Percentiles rank a stretch among this genome's conserved stretches.
These are phyloP conservation scores for Phycomyces blakesleeanus DNA, from an alignment of 192 early-diverging fungal species.

Conservation along the genomic window DNA sequence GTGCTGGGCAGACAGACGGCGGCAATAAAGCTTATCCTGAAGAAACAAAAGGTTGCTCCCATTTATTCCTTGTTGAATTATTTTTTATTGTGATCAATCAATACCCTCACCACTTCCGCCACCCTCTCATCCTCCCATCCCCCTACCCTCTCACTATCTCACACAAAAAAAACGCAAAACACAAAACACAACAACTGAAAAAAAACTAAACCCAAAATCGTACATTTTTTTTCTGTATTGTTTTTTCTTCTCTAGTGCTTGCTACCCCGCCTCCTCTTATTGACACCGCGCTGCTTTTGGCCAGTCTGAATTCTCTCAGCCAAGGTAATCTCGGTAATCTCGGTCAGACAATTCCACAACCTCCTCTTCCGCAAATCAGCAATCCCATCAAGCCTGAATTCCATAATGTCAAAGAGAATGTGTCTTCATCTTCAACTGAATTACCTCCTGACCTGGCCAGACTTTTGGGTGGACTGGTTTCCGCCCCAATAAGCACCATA, in stretches of 20 bases:
- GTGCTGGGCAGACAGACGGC: background rate
- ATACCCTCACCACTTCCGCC: too few relatives aligned
- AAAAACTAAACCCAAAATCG: background rate
- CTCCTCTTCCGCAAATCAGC: background rate
- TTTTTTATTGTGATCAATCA: background rate
- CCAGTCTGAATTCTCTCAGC: constrained; percentile 9
- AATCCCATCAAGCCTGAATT: background rate
- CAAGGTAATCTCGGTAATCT: constrained; percentile 16
- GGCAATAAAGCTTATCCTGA: constrained; percentile 3
- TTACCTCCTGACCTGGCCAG: constrained; percentile 17
- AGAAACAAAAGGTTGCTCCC: constrained; percentile 17
- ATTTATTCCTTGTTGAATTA: background rate
- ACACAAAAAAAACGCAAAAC: too few relatives aligned
- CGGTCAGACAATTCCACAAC: background rate
- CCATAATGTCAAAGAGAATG: background rate
- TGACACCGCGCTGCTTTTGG: constrained; percentile 15
- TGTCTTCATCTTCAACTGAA: background rate
- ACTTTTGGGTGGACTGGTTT: constrained; percentile 15
- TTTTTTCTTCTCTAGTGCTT: background rate
- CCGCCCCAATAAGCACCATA: background rate
- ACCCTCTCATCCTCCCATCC: too few relatives aligned
- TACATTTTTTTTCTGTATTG: background rate
- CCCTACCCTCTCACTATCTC: too few relatives aligned
- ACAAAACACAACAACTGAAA: too few relatives aligned
- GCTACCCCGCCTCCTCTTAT: constrained; percentile 1